A percentile compares a stretch with the other conserved stretches of the same genome.
Evolutionary conservation across 768 basidiomycete genomes (phyloP).

Genomic region (Phlegmacium glaucopus): DNA sequence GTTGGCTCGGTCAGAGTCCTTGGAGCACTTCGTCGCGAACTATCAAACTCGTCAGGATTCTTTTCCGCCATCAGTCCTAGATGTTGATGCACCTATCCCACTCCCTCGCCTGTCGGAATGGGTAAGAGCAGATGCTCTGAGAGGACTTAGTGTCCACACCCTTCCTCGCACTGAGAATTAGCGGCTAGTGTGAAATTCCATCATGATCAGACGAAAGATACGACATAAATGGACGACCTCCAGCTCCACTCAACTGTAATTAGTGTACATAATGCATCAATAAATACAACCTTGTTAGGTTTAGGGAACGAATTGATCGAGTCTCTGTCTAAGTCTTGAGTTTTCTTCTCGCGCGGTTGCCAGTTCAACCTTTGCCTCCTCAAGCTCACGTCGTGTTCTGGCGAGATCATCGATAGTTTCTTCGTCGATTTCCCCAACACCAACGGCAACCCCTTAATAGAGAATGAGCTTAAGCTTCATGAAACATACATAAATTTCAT

Average conservation of each 20-base stretch:
- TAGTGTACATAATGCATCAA: no score
- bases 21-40: slow-evolving; percentile 18
- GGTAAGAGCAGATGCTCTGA: slow-evolving; percentile 42
- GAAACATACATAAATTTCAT: background rate
- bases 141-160: slow-evolving; percentile 20
- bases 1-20: slow-evolving; percentile 26
- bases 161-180: slow-evolving; percentile 13
- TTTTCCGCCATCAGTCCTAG: slow-evolving; percentile 39
- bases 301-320: slow-evolving; percentile 14
- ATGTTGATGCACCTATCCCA: slow-evolving; percentile 57
- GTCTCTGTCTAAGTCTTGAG: slow-evolving; percentile 41
- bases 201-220: no score
- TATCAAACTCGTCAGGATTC: slow-evolving; percentile 15
- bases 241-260: no score
- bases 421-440: slow-evolving; percentile 69
- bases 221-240: no score
- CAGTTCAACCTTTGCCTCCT: slow-evolving; percentile 40
- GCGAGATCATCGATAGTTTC: slow-evolving; percentile 45
- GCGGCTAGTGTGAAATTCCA: no score
- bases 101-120: slow-evolving; percentile 48
- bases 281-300: no score
- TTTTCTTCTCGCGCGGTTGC: slow-evolving; percentile 51
- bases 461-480: slow-evolving; percentile 4
- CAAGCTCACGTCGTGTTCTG: slow-evolving; percentile 47
- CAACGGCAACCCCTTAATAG: slow-evolving; percentile 64